Base-by-base conservation (phyloP, 2,329 filamentous ascomycete genomes). In the Periconia sp. region DNA sequence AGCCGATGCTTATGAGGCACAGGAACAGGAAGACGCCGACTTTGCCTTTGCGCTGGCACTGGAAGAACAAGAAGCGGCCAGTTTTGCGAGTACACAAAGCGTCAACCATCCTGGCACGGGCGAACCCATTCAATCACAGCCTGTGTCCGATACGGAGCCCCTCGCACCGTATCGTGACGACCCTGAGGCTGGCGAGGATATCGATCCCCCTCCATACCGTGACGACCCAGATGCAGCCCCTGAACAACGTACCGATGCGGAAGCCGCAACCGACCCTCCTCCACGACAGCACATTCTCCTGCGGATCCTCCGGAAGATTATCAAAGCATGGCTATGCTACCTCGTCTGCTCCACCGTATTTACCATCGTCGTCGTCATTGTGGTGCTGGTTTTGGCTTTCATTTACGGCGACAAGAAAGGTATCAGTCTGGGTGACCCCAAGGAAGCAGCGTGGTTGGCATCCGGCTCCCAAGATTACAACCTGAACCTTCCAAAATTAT, bases 1-100 rank as follows among this genome's bases (percentile, higher is more conserved):
- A 20, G 31, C 44, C 42, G 56, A 58, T 43, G 41, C 45, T n/a
- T 56, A 58, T 42, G 56, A 43, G 15, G 15, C 53, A 14, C 54
- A 57, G 40, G 56, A 58, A 43, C 56, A 58, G 41, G 56, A 58
- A 49, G 56, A 58, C 49, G 53, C 50, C 10, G 56, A 58, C 37
- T 55, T 56, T 47, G 56, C 55, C 17, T 47, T 55, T 31, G 55
- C 52, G 13, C 52, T 58, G 7, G 41, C 46, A 10, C 48, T 58
- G 14, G 55, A 58, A 40, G 55, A 47, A 8, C 14, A 47, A 31
- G 52, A 58, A 18, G 50, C 19, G 11, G 46, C 45, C 33, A 41
- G 40, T 15, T 45, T 48, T 17, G 44, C 47, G 14, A 49, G n/a
- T 23, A 33, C 53, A 19, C 45, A 44, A 33, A 47, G 17, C 2